These are phyloP conservation scores for Solanum neorickii DNA, from an alignment of 257 asterid species.

Conservation along the genomic window DNA sequence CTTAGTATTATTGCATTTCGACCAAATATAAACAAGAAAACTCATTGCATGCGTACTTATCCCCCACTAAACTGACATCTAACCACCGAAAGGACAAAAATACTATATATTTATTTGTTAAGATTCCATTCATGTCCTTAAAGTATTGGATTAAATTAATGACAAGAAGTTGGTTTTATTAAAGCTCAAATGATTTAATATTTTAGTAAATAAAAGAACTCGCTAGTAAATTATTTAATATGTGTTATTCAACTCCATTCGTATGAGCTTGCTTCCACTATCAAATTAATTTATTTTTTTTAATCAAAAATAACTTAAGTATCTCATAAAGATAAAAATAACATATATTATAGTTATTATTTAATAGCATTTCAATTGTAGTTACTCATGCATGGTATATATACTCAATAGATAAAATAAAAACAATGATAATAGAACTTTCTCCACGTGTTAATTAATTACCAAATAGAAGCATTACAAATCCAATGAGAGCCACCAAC, in stretches of 20 bases:
- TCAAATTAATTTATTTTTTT: too few species aligned
- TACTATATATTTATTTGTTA: neutral
- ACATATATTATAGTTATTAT: neutral
- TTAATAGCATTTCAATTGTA: neutral
- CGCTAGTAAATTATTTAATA: neutral
- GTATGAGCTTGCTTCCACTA: neutral
- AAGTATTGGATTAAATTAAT: neutral
- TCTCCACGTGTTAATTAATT: neutral
- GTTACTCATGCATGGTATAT: neutral
- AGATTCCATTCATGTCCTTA: neutral
- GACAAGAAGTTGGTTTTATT: neutral
- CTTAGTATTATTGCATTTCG: neutral
- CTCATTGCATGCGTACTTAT: neutral
- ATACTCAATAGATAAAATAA: neutral
- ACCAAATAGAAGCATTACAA: neutral
- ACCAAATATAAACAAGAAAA: neutral
- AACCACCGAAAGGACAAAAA: neutral
- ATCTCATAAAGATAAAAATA: neutral
- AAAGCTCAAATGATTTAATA: neutral
- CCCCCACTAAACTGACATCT: neutral
- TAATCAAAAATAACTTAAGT: accelerated
- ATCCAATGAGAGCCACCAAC: neutral
- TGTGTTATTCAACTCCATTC: neutral
- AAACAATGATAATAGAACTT: neutral
- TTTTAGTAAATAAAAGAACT: neutral